phyloP scores from a whole-genome alignment of 2,329 filamentous ascomycete species.

The Neofusicoccum sp. region DNA sequence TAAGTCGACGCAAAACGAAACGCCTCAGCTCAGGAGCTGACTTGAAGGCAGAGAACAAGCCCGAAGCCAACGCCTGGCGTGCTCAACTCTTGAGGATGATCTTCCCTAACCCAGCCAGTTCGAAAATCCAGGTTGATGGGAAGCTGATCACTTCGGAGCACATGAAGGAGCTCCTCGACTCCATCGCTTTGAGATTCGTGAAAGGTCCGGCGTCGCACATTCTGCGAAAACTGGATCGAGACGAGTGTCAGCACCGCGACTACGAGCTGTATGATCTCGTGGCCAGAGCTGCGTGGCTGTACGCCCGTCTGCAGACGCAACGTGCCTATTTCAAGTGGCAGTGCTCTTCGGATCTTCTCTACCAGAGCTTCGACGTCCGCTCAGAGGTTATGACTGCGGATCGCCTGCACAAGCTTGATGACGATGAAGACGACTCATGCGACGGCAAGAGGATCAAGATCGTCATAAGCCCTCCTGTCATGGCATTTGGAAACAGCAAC shows the following conservation, averaged over 20 bases:
- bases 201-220: not conserved
- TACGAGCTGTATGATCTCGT: not conserved
- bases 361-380: not conserved
- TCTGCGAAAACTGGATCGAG: not conserved
- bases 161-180: not conserved
- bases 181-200: too few species aligned
- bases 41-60: not conserved
- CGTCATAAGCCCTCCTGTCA: not conserved
- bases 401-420: conserved; percentile 3
- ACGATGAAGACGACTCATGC: not conserved
- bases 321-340: not conserved
- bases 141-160: not conserved
- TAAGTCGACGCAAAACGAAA: not conserved
- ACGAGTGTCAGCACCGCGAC: not conserved
- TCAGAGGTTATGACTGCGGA: not conserved
- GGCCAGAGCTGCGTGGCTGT: not conserved
- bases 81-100: not conserved
- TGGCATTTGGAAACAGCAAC: not conserved
- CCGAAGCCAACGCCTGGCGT: not conserved
- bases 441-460: not conserved
- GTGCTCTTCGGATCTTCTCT: not conserved
- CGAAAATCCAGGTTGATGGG: not conserved
- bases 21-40: not conserved
- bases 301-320: not conserved
- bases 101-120: not conserved